phyloP scores from a whole-genome alignment of 208 protist species.

The Leishmania martiniquensis region DNA sequence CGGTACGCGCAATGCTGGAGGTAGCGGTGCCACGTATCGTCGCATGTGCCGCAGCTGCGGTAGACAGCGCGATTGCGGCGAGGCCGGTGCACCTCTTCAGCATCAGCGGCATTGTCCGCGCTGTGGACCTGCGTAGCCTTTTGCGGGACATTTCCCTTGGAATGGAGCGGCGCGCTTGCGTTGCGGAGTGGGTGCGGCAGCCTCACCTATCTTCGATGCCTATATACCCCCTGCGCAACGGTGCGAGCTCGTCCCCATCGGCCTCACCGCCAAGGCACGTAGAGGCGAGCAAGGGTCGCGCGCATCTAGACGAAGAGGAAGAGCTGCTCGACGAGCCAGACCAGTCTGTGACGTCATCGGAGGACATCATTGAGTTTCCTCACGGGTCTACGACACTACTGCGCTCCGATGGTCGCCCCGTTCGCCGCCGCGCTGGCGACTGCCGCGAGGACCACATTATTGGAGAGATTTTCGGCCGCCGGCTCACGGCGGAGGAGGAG shows the following conservation, averaged over 20 bases:
- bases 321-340: conserved; percentile 19
- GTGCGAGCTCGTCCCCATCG: conserved; percentile 2
- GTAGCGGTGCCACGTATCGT: conserved; percentile 50
- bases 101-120: conserved; percentile 43
- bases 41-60: conserved; percentile 34
- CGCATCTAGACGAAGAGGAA: conserved; percentile 20
- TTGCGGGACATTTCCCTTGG: conserved; percentile 37
- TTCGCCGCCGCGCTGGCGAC: conserved; percentile 22
- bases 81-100: conserved; percentile 43
- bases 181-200: conserved; percentile 40
- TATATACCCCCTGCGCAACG: background rate
- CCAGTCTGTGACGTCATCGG: conserved; percentile 20
- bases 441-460: conserved; percentile 4
- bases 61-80: conserved; percentile 35
- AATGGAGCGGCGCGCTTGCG: conserved; percentile 50
- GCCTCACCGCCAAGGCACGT: conserved; percentile 1
- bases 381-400: conserved; percentile 42
- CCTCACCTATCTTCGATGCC: conserved; percentile 1
- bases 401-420: conserved; percentile 33
- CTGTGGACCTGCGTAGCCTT: conserved; percentile 38
- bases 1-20: conserved; percentile 46
- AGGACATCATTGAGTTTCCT: conserved; percentile 53
- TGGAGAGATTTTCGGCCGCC: conserved; percentile 20
- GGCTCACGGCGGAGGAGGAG: conserved; percentile 22
- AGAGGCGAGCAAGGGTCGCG: conserved; percentile 6